phyloP scores from a whole-genome alignment of 176 grass and related monocot genomes.

The Hsuehochloa calcarea region DNA sequence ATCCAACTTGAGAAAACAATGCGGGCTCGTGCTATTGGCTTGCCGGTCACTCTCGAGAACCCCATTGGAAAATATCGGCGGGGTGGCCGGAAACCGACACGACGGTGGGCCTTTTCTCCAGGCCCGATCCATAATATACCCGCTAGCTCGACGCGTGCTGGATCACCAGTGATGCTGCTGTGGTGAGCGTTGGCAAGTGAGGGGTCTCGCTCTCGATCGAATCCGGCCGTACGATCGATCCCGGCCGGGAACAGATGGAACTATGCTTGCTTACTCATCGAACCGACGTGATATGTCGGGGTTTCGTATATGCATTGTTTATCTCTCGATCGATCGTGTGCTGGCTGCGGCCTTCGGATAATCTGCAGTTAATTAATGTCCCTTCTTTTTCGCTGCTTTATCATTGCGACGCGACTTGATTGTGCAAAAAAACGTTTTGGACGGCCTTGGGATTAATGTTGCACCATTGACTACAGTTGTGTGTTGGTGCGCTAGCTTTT shows the following conservation, averaged over 20 bases:
- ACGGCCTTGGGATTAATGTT: too few species aligned
- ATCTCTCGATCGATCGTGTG: too few species aligned
- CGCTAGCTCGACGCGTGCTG: background rate
- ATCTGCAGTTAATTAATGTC: background rate
- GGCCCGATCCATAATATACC: background rate
- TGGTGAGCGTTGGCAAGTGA: background rate
- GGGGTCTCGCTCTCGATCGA: background rate
- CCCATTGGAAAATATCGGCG: background rate
- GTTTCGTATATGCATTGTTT: background rate
- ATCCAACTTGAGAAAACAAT: too few species aligned
- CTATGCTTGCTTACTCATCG: background rate
- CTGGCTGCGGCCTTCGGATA: background rate
- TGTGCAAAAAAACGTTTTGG: background rate
- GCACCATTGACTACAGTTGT: background rate
- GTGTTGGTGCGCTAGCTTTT: background rate
- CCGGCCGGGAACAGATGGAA: too few species aligned
- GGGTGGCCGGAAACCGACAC: conserved; percentile 20
- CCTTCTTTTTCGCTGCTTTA: background rate
- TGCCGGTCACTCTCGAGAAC: background rate
- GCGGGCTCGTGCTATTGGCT: background rate
- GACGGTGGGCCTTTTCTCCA: background rate
- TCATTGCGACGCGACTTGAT: background rate
- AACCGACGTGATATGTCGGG: conserved; percentile 17
- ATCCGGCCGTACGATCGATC: background rate
- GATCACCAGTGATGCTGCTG: background rate